Conservation (phyloP, 495 filamentous ascomycete species). For the Apodospora peruviana region DNA sequence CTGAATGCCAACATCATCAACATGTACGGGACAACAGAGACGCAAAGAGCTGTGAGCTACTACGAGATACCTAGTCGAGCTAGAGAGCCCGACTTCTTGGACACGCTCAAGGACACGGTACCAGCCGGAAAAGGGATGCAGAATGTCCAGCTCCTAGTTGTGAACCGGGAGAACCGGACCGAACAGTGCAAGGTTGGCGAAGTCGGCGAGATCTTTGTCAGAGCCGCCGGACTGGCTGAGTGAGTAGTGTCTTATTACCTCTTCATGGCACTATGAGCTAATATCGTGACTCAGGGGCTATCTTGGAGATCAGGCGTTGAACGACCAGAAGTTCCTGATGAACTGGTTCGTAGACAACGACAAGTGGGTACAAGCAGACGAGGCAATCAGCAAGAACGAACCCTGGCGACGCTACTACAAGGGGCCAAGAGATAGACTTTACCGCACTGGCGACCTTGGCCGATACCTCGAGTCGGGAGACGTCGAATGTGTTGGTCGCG, state of each 20-base stretch:
- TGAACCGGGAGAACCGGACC: constrained; percentile 69
- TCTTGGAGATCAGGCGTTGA: constrained; percentile 63
- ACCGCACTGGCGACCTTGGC: constrained; percentile 78
- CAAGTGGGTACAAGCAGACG: constrained; percentile 63
- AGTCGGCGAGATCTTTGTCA: constrained; percentile 81
- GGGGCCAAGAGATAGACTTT: constrained; percentile 82
- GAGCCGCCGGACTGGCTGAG: constrained; percentile 85
- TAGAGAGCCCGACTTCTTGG: constrained; percentile 61
- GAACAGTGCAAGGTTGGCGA: constrained; percentile 76
- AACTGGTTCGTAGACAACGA: constrained; percentile 85
- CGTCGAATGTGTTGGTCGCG: constrained; percentile 70
- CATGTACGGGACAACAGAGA: constrained; percentile 93
- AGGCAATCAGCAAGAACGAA: constrained; percentile 48
- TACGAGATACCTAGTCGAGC: constrained; percentile 73
- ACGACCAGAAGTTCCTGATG: constrained; percentile 71
- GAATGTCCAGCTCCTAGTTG: constrained; percentile 87
- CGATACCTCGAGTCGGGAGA: constrained; percentile 68
- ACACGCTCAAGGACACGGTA: constrained; percentile 71
- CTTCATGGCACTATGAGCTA: background rate
- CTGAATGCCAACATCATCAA: constrained; percentile 77
- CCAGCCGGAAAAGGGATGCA: constrained; percentile 87
- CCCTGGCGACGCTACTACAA: constrained; percentile 76
- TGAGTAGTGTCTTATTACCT: constrained; percentile 10
- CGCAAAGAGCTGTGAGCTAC: constrained; percentile 79
- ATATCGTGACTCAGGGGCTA: constrained; percentile 49